Evolutionary conservation across 306 rosid genomes (phyloP).

Genomic region (Dalbergia cultrata): DNA sequence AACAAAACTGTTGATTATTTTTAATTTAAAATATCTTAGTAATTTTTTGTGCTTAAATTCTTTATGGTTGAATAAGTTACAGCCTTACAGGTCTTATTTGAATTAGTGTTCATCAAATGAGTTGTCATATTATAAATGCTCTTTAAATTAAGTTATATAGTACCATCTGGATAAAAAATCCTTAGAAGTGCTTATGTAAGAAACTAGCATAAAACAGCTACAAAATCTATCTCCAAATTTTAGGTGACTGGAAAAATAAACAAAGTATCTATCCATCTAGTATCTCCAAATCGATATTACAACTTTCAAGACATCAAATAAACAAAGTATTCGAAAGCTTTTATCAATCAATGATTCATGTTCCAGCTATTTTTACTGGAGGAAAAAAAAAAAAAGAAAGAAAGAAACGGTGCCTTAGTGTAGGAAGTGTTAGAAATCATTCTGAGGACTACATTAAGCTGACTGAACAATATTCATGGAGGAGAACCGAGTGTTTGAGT

Average conservation of each 20-base stretch:
- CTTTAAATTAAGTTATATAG: no score
- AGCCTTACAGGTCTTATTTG: no score
- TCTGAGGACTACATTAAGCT: not conserved
- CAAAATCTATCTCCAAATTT: not conserved
- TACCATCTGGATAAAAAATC: no score
- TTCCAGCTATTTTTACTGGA: not conserved
- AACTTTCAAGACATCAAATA: conserved; percentile 13
- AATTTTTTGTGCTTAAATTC: no score
- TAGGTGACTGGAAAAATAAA: conserved; percentile 2
- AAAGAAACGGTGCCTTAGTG: not conserved
- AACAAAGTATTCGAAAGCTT: conserved; percentile 14
- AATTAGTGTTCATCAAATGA: no score
- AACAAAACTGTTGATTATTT: no score
- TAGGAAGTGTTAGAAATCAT: not conserved
- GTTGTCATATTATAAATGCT: no score
- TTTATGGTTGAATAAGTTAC: no score
- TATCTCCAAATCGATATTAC: conserved; percentile 8
- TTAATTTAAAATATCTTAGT: no score
- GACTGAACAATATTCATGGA: not conserved
- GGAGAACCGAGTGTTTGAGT: not conserved
- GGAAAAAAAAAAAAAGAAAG: no score
- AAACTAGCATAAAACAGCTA: not conserved
- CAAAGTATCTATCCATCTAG: not conserved
- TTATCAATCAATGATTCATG: conserved; percentile 1
- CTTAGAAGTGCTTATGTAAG: no score